phyloP scores from a whole-genome alignment of 2,329 filamentous ascomycete genomes.

The Myriosclerotinia scirpicola region DNA sequence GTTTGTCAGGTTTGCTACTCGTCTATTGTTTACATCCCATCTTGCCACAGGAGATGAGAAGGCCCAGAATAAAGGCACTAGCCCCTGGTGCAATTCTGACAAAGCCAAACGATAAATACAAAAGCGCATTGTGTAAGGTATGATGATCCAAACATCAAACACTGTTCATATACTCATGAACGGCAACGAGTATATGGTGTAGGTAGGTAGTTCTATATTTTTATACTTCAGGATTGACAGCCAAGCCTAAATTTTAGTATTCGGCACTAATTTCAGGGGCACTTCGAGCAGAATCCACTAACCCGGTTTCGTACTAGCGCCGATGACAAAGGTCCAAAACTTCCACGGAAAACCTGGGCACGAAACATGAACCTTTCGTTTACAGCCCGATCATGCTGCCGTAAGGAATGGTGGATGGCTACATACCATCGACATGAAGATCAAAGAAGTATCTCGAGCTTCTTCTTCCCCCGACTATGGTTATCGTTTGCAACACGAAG shows the following conservation, averaged over 20 bases:
- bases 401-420: neutral
- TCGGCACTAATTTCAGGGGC: neutral
- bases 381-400: neutral
- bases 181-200: neutral
- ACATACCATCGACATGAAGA: neutral
- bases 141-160: rapidly evolving
- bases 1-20: neutral
- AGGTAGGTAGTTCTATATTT: no score
- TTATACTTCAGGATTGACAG: neutral
- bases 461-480: neutral
- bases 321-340: neutral
- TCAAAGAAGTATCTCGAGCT: neutral
- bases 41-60: neutral
- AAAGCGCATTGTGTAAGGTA: no score
- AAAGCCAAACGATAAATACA: neutral
- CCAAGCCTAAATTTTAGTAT: neutral
- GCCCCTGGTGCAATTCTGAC: neutral
- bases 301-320: neutral
- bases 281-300: neutral
- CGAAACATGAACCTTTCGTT: neutral
- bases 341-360: neutral
- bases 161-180: neutral
- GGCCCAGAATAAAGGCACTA: neutral
- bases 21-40: neutral
- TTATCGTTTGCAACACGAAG: neutral